phyloP scores from a whole-genome alignment of 2,329 filamentous ascomycete species.

The Cladophialophora yegresii region DNA sequence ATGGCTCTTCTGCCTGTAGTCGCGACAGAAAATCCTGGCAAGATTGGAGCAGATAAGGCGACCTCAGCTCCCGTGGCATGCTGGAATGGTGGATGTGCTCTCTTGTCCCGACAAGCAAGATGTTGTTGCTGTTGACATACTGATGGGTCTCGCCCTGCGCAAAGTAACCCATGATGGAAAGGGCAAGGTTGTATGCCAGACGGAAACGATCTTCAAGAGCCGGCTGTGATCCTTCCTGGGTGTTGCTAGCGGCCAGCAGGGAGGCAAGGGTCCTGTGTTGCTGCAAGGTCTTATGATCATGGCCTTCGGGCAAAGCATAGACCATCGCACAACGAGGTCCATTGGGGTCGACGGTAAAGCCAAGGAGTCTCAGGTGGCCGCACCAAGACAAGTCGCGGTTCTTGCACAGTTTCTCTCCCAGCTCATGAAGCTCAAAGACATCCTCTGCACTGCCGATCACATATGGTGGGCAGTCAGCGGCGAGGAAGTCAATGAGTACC shows the following conservation, averaged over 20 bases:
- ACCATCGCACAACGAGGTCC: conserved; percentile 35
- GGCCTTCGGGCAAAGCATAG: conserved; percentile 34
- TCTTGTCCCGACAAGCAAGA: conserved; percentile 55
- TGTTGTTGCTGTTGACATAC: conserved; percentile 66
- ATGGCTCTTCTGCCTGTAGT: conserved; percentile 40
- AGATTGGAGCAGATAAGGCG: conserved; percentile 35
- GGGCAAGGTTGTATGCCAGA: conserved; percentile 60
- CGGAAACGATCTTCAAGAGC: conserved; percentile 63
- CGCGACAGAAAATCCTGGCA: conserved; percentile 34
- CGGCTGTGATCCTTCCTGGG: conserved; percentile 45
- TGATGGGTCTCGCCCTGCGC: conserved; percentile 60
- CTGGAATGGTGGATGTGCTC: conserved; percentile 38
- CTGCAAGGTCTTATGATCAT: conserved; percentile 30
- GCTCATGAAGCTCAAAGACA: conserved; percentile 33
- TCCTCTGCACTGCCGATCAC: conserved; percentile 33
- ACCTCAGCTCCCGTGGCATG: conserved; percentile 40
- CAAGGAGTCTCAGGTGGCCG: conserved; percentile 46
- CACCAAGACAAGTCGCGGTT: conserved; percentile 32
- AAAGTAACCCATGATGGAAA: conserved; percentile 60
- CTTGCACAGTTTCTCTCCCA: conserved; percentile 32
- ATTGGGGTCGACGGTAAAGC: conserved; percentile 37
- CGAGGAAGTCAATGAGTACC: conserved; percentile 35
- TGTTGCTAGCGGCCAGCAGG: conserved; percentile 33
- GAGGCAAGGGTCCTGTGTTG: conserved; percentile 34
- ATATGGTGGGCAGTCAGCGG: conserved; percentile 29